Evolutionary conservation across 345 rosid genomes (phyloP).

Genomic region (Citrus sinensis): DVS_A1.0 CM039166.1:25805501-25806000

Average conservation of each 20-base stretch:
- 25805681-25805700: too few relatives aligned
- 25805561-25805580: constrained; percentile 90
- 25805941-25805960: background rate
- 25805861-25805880: background rate
- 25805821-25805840: background rate
- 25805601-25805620: background rate
- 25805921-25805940: background rate
- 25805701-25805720: too few relatives aligned
- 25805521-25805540: constrained; percentile 96
- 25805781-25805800: background rate
- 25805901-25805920: background rate
- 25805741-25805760: background rate
- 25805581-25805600: constrained; percentile 60
- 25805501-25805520: constrained; percentile 93
- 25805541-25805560: constrained; percentile 97
- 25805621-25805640: background rate
- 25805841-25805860: background rate
- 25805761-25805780: background rate
- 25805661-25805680: too few relatives aligned
- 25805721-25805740: too few relatives aligned
- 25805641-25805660: background rate
- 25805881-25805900: background rate
- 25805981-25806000: too few relatives aligned
- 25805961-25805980: background rate
- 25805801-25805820: background rate